Evolutionary conservation across 179 eudicot genomes (phyloP), one percentile per base, ranked within the genome.

Genomic region (Patellifolia procumbens): DNA sequence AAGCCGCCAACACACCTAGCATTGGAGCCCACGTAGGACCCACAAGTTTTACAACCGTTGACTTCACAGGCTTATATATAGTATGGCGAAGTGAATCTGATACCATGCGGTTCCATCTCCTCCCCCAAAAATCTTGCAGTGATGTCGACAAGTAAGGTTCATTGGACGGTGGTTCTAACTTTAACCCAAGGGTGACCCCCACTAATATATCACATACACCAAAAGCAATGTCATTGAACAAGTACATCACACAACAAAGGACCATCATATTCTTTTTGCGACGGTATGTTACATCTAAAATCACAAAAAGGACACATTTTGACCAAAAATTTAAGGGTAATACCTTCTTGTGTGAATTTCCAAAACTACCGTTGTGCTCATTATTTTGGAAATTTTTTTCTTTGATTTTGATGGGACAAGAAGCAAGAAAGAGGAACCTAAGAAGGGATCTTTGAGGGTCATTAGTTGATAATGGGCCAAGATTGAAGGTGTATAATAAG

Each of bases 111-210:
- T 91, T 91, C 97, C 95, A 92, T 48, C 97, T 79, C 28, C 74
- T 75, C 0, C 92, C 93, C 93, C 97, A 92, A 74, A 92, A 92
- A 34, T 91, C 88, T 73, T 87, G 91, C 2, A 91, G 78, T 20
- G 97, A 92, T 5, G 89, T 88, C 0, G 95, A 80, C 2, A 88
- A 35, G 24, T 87, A 88, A 0, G 98, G 97, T 72, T 88, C 89
- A 62, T 91, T 68, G 48, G 86, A 91, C 79, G 90, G 83, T 88
- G 76, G 74, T 12, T 77, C 78, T 51, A 81, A 65, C 77, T 81
- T 81, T 13, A 81, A 43, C 28, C 84, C 84, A 60, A 81, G 66
- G 15, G 68, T 73, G 48, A 60, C 7, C 53, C 51, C 68, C 64
- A 73, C 78, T 1, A 68, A 0, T 3, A 59, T 29, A 70, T 81